Evolutionary conservation across 2,329 filamentous ascomycete genomes (phyloP), one percentile per base, ranked within the genome.

Genomic region (Cladobotryum mycophilum): DNA sequence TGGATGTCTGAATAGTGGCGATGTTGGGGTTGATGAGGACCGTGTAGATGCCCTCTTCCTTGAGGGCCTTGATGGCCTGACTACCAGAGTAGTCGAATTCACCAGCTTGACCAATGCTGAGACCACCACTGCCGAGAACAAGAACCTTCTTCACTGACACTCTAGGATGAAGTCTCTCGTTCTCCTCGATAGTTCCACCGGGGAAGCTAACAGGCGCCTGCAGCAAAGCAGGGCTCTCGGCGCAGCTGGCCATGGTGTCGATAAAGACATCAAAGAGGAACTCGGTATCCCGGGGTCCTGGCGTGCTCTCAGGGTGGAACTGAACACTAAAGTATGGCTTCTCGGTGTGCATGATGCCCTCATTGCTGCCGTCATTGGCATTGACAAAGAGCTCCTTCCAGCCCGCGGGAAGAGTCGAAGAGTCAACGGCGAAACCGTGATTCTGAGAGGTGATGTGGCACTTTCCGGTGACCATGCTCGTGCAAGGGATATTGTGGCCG

Each of bases 361-460:
- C 93, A 70, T 99, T 99, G 72, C 89, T 96, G 61, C 89, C 88
- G 61, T 99, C 93, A 69, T 99, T 99, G 70, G 93, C 92, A 65
- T 99, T 99, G 64, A 97, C 87, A 60, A 97, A 99, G 9, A 97
- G 81, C 72, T 97, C 93, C 60, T 86, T 82, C 93, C 93, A 99
- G 54, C 84, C 88, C 13, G 79, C 67, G 9, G 88, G 81, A 9
- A 99, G 75, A 20, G 82, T 88, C 51, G 76, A 76, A 4, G 89
- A 78, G 67, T 97, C 89, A 40, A 99, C 93, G 9, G 91, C 93
- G 64, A 85, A 99, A 68, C 93, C 93, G 70, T 99, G 93, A 71
- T 99, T 99, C 71, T 99, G 93, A 9, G 93, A 97, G 38, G 93
- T 99, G 67, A 99, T 99, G 73, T 99, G 92, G 70, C 93, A 99